Evolutionary conservation across 2,329 filamentous ascomycete genomes (phyloP).

Genomic region (Alternaria ethzedia): DNA sequence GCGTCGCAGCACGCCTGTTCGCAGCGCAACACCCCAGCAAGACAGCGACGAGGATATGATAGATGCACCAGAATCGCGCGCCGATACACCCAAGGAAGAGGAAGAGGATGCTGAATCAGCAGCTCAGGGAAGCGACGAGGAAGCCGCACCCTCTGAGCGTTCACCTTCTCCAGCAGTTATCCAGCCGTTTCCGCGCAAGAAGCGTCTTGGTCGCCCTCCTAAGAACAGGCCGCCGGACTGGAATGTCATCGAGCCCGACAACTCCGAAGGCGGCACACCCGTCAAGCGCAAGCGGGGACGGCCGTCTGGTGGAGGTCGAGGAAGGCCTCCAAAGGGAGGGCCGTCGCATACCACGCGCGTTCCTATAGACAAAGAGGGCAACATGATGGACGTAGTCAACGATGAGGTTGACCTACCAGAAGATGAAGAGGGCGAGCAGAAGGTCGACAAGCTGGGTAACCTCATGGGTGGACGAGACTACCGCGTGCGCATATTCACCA

Average conservation of each 20-base stretch:
- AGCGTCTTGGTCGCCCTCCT: conserved; percentile 80
- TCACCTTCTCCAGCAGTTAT: conserved; percentile 57
- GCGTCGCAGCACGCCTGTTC: conserved; percentile 46
- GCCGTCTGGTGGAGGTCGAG: conserved; percentile 66
- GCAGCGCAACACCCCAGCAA: conserved; percentile 45
- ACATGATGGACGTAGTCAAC: conserved; percentile 84
- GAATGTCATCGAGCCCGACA: conserved; percentile 61
- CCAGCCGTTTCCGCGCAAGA: conserved; percentile 69
- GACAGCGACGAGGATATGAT: conserved; percentile 46
- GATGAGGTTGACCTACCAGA: conserved; percentile 91
- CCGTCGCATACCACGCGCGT: conserved; percentile 80
- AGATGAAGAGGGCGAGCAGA: conserved; percentile 86
- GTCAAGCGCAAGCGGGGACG: conserved; percentile 58
- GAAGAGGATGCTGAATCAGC: conserved; percentile 58
- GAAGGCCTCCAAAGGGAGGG: conserved; percentile 72
- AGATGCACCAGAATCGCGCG: conserved; percentile 42
- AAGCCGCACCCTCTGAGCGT: conserved; percentile 55
- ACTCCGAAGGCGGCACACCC: conserved; percentile 58
- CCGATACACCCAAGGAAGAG: conserved; percentile 54
- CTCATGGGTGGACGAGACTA: conserved; percentile 87
- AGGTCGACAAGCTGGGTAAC: conserved; percentile 88
- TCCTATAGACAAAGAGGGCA: conserved; percentile 91
- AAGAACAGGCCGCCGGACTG: conserved; percentile 85
- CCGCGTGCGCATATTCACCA: conserved; percentile 92
- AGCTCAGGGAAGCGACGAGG: conserved; percentile 49